phyloP scores from a whole-genome alignment of 768 basidiomycete species.

The Leccinum broughii region DNA sequence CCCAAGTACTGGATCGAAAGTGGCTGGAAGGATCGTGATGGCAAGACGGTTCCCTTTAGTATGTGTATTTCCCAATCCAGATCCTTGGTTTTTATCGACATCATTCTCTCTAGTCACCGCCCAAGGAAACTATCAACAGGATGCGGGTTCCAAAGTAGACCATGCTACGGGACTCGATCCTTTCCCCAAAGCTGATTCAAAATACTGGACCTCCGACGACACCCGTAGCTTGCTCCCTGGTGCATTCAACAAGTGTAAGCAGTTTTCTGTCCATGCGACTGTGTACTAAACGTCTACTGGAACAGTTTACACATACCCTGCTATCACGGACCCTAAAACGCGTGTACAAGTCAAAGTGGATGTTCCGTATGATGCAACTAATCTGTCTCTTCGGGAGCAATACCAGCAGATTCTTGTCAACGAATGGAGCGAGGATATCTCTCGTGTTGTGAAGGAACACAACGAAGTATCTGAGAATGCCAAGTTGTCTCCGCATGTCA shows the following conservation, averaged over 20 bases:
- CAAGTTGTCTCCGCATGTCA: slow-evolving; percentile 1
- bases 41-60: slow-evolving; percentile 11
- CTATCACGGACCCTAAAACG: slow-evolving; percentile 11
- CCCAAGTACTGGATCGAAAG: slow-evolving; percentile 16
- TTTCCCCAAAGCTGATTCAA: slow-evolving; percentile 11
- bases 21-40: slow-evolving; percentile 12
- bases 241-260: slow-evolving; percentile 8
- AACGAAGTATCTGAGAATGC: no score
- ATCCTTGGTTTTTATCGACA: background rate
- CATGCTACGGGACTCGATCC: slow-evolving; percentile 8
- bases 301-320: slow-evolving; percentile 24
- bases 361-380: slow-evolving; percentile 8
- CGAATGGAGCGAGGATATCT: slow-evolving; percentile 3
- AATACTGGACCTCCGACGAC: slow-evolving; percentile 20
- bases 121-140: slow-evolving; percentile 4
- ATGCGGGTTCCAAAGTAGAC: background rate
- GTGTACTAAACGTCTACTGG: background rate
- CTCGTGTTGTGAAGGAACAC: background rate
- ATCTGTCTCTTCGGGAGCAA: slow-evolving; percentile 6
- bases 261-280: background rate
- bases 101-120: slow-evolving; percentile 5
- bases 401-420: slow-evolving; percentile 7
- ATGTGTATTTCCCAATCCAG: background rate
- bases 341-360: slow-evolving; percentile 14
- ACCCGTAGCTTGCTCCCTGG: slow-evolving; percentile 8